These are phyloP conservation scores for Venustampulla echinocandica DNA, from an alignment of 495 filamentous ascomycete genomes.

Conservation along the genomic window DNA sequence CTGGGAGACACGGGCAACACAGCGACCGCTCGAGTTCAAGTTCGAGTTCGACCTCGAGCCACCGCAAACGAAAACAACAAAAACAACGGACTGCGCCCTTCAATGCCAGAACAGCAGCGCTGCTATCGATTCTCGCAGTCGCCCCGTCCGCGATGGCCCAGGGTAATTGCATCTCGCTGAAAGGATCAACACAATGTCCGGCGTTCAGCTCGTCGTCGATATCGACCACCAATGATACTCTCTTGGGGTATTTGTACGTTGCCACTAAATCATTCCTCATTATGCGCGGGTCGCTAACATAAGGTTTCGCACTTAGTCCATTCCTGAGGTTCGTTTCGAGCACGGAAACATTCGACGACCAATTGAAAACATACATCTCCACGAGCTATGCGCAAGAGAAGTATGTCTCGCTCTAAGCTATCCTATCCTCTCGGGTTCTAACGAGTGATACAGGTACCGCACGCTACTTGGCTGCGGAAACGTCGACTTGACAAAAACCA, in stretches of 20 bases:
- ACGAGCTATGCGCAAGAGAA: conserved; percentile 65
- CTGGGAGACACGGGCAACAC: conserved; percentile 10
- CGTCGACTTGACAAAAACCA: conserved; percentile 72
- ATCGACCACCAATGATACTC: conserved; percentile 51
- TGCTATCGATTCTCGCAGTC: conserved; percentile 27
- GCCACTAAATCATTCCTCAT: conserved; percentile 23
- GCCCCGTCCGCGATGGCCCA: conserved; percentile 29
- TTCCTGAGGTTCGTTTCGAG: conserved; percentile 78
- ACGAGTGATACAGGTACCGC: conserved; percentile 50
- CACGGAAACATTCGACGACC: conserved; percentile 66
- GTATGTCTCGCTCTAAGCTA: conserved; percentile 40
- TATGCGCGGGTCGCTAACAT: conserved; percentile 1
- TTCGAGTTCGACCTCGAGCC: not conserved
- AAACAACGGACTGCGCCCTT: conserved; percentile 7
- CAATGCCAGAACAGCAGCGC: conserved; percentile 14
- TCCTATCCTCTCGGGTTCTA: conserved; percentile 11
- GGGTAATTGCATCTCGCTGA: conserved; percentile 63
- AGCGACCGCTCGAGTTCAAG: conserved; percentile 8
- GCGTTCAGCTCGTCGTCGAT: conserved; percentile 79
- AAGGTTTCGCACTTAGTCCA: conserved; percentile 45
- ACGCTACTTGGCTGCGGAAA: conserved; percentile 71
- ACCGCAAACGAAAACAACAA: conserved; percentile 1
- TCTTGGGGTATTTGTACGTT: conserved; percentile 74
- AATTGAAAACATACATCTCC: conserved; percentile 62
- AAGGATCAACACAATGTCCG: conserved; percentile 68